A percentile compares a stretch with the other conserved stretches of the same genome.
Evolutionary conservation across 306 rosid genomes (phyloP).

Genomic region (Oxytropis ochrocephala): DNA sequence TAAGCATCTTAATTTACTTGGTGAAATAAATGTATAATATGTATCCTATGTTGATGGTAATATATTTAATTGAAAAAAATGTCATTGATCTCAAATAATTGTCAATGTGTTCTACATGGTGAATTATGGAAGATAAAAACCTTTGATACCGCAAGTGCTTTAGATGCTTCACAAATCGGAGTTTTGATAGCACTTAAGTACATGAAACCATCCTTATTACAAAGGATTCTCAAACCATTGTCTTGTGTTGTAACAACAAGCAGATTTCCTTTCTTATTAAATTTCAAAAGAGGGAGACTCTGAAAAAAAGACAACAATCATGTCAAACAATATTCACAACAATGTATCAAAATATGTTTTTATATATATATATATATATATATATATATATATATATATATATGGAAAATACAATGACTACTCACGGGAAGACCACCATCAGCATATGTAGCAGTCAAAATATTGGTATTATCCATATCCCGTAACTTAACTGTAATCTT

Average conservation of each 20-base stretch:
- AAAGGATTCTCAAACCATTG: slow-evolving; percentile 60
- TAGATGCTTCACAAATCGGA: slow-evolving; percentile 40
- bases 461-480: slow-evolving; percentile 54
- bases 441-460: slow-evolving; percentile 50
- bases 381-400: no score
- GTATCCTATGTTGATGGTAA: neutral
- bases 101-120: neutral
- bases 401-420: neutral
- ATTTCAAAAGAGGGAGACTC: slow-evolving; percentile 67
- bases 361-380: no score
- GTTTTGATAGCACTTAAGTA: slow-evolving; percentile 40
- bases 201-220: slow-evolving; percentile 50
- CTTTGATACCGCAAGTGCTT: neutral
- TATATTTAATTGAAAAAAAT: neutral
- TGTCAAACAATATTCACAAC: neutral
- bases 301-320: slow-evolving; percentile 27
- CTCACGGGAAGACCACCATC: slow-evolving; percentile 75
- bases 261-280: slow-evolving; percentile 75
- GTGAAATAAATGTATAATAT: neutral
- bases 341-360: neutral
- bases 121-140: neutral
- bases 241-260: slow-evolving; percentile 66
- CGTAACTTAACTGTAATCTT: slow-evolving; percentile 74
- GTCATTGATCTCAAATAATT: neutral
- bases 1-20: neutral